phyloP scores from a whole-genome alignment of 2,329 filamentous ascomycete genomes.

The Bisporella sp. region DNA sequence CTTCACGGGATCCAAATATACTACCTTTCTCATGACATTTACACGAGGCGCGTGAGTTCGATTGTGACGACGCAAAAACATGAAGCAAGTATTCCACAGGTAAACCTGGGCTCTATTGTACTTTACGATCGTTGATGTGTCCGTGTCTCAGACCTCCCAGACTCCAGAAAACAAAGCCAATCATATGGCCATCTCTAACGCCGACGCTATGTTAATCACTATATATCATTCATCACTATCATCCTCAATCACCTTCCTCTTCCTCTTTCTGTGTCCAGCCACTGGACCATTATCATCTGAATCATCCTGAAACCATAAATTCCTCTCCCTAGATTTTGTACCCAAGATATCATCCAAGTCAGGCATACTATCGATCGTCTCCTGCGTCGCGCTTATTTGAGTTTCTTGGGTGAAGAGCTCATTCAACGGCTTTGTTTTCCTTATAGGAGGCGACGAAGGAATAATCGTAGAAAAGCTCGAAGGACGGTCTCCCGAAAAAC shows the following conservation, averaged over 20 bases:
- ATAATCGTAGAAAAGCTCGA: conserved; percentile 2
- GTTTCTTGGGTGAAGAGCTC: neutral
- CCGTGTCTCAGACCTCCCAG: neutral
- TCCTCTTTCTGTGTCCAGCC: conserved; percentile 1
- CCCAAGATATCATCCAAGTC: conserved; percentile 4
- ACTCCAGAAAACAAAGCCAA: neutral
- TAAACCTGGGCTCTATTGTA: too few relatives aligned
- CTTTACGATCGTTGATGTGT: too few relatives aligned
- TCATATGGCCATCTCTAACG: neutral
- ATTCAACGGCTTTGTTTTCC: neutral
- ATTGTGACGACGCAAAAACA: too few relatives aligned
- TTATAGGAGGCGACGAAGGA: conserved; percentile 3
- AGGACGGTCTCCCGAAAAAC: conserved; percentile 32
- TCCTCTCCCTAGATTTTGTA: neutral
- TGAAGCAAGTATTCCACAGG: too few relatives aligned
- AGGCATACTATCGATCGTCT: conserved; percentile 23
- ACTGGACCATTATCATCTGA: neutral
- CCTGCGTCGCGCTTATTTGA: conserved; percentile 34
- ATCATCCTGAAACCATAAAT: neutral
- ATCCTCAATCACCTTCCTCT: conserved; percentile 8
- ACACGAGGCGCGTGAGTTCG: too few relatives aligned
- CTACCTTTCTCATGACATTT: too few relatives aligned
- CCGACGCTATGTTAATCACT: conserved; percentile 7
- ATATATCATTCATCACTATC: conserved; percentile 15
- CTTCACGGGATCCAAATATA: too few relatives aligned